Base-by-base conservation (phyloP, 257 asterid species). In the Penstemon eatonii region DNA sequence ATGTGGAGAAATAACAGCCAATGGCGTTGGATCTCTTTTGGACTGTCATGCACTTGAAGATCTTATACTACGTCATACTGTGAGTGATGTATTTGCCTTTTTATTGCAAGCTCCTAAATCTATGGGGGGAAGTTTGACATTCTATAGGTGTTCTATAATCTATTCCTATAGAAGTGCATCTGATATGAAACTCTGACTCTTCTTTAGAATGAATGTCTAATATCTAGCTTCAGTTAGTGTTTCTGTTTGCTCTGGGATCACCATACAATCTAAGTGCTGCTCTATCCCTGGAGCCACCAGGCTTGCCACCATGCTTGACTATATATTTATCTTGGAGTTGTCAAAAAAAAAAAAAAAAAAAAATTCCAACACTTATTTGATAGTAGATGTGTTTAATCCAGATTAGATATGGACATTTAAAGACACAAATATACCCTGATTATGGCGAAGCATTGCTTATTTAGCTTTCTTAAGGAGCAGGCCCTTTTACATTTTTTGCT, bases 21-120 rank as follows among this genome's bases (percentile, higher is more conserved):
- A 65, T 73, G 98, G 95, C 15, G 80, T 86, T 58, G 68, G 74
- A 44, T 82, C 89, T 61, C 90, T 92, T 79, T 75, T 83, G 66
- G 80, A 80, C 66, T 92, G 96, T 73, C 86, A 68, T 65, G 96
- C 92, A 64, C 92, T 92, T 69, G 96, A 89, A 84, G 98, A 86
- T 85, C 87, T 92, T 47, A 65, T 73, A 25, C 71, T 89, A 60
- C 91, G 91, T 44, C 96, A 92, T 72, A 85, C 71, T 61, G 97
- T 88, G 72, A 88, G 96, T 79, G 58, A 60, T 44, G 19, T 36
- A 44, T 50, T 73, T 61, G 33, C 64, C 69, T 46, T 19, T 57
- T 53, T 49, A 53, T 64, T 69, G 44, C 59, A 47, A 36, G 38
- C 33, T 41, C 47, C 49, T 46, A 47, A 63, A 37, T 54, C 43